These are phyloP conservation scores for Platanthera guangdongensis DNA, from an alignment of 106 monocot genomes.

Conservation along the genomic window DNA sequence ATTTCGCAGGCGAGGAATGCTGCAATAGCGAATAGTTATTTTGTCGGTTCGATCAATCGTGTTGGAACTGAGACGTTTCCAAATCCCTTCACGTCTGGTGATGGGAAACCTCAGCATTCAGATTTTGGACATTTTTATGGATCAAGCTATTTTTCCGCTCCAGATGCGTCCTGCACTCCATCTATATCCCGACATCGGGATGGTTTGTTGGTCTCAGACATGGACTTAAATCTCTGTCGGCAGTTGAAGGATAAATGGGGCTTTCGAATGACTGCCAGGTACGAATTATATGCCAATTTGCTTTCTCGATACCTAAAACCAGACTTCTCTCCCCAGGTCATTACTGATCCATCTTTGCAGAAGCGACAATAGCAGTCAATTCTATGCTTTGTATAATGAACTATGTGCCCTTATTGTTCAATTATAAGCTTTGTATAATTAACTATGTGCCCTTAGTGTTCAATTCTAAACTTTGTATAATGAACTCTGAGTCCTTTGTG, in stretches of 20 bases:
- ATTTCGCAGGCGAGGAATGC: slow-evolving; percentile 80
- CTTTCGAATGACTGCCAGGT: slow-evolving; percentile 91
- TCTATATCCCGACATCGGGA: slow-evolving; percentile 69
- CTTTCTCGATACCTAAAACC: slow-evolving; percentile 56
- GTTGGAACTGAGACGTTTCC: slow-evolving; percentile 87
- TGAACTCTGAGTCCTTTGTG: not conserved
- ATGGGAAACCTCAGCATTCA: slow-evolving; percentile 74
- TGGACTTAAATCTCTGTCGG: slow-evolving; percentile 89
- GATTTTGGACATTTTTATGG: slow-evolving; percentile 96
- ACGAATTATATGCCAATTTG: slow-evolving; percentile 53
- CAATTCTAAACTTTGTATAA: not conserved
- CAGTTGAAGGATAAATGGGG: slow-evolving; percentile 96
- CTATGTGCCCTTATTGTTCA: not conserved
- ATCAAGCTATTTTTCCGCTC: slow-evolving; percentile 76
- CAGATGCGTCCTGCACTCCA: slow-evolving; percentile 81
- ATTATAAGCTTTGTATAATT: not conserved
- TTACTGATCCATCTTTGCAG: slow-evolving; percentile 55
- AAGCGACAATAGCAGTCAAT: slow-evolving; percentile 6
- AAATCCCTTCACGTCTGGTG: slow-evolving; percentile 93
- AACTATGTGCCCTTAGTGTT: not conserved
- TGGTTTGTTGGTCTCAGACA: slow-evolving; percentile 68
- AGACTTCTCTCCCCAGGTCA: slow-evolving; percentile 61
- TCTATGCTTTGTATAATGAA: too few species aligned
- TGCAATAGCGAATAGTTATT: slow-evolving; percentile 87
- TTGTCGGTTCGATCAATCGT: slow-evolving; percentile 85